Evolutionary conservation across 2,329 filamentous ascomycete species (phyloP), one percentile per base, ranked within the genome.

Genomic region (Thelonectria discophora): DNA sequence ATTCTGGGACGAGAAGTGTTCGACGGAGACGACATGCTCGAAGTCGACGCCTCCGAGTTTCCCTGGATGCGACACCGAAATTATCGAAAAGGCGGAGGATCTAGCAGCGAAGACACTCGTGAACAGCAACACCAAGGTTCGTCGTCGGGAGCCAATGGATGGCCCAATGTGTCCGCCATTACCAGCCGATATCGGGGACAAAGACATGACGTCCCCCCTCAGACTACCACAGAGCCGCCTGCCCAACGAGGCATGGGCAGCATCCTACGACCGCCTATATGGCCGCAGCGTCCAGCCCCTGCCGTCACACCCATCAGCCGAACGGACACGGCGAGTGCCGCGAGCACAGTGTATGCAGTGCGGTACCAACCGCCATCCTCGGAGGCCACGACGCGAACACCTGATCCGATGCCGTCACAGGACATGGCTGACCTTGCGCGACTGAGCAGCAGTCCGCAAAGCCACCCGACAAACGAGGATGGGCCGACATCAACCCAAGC

Each of bases 11-110:
- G 94, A 65, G 94, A 97, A 73, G 88, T 97, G 0, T 97, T 97
- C 72, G 94, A 97, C 69, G 94, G 93, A 3, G 94, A 97, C 71
- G 94, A 97, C 73, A 96, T 95, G 89, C 82, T 97, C 39, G 91
- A 94, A 51, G 78, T 83, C 15, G 81, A 84, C 39, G 79, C 82
- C 2, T 77, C 82, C 1, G 83, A 86, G 40, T 81, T 81, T 24
- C 74, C 78, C 11, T 85, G 84, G 81, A 77, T 79, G 17, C 73
- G 77, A 24, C 74, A 76, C 52, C 77, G 76, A 34, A 77, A 76
- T 56, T 73, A 66, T 40, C 72, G 72, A 60, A 80, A 76, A 53
- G 74, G 69, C 27, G 71, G 67, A 30, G 70, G 65, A 30, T 62
- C 57, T 20, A 65, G 66, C 21, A 57, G 63, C 18, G 60, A 68